phyloP scores from a whole-genome alignment of 495 filamentous ascomycete species.

The Mytilinidion resinicola region DNA sequence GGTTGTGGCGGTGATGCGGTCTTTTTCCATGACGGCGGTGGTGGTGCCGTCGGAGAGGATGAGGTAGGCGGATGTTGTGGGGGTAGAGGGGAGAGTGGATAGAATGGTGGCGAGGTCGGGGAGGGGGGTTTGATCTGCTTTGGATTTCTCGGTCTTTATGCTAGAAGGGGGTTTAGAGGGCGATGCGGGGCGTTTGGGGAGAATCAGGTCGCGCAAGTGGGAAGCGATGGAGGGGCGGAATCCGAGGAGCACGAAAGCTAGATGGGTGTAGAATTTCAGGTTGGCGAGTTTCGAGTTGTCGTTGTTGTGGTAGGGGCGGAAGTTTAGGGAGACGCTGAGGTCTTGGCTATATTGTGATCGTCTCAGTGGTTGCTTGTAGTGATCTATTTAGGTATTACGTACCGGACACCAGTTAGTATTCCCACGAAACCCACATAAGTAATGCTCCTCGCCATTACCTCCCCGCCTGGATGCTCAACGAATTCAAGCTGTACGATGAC shows the following conservation, averaged over 20 bases:
- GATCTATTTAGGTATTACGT: constrained; percentile 2
- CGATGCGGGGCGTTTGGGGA: constrained; percentile 27
- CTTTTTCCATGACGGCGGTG: constrained; percentile 53
- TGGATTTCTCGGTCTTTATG: constrained; percentile 21
- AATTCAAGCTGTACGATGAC: constrained; percentile 56
- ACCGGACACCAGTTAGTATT: constrained; percentile 53
- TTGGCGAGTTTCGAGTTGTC: constrained; percentile 33
- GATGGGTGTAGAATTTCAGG: constrained; percentile 43
- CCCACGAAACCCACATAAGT: constrained; percentile 62
- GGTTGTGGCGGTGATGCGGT: constrained; percentile 41
- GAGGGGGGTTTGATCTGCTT: constrained; percentile 1
- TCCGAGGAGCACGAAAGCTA: constrained; percentile 52
- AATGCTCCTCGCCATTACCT: constrained; percentile 51
- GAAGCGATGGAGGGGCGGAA: constrained; percentile 51
- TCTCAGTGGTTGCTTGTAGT: not conserved
- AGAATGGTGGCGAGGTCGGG: constrained; percentile 23
- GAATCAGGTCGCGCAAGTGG: constrained; percentile 42
- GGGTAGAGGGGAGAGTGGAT: constrained; percentile 31
- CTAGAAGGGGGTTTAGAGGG: not conserved
- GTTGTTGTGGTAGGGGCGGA: constrained; percentile 51
- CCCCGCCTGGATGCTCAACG: constrained; percentile 32
- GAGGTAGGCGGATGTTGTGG: constrained; percentile 53
- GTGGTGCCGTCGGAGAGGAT: constrained; percentile 46
- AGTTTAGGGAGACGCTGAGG: constrained; percentile 59
- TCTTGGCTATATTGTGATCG: constrained; percentile 25